Evolutionary conservation across 495 filamentous ascomycete species (phyloP).

Genomic region (Penicillium canescens): DNA sequence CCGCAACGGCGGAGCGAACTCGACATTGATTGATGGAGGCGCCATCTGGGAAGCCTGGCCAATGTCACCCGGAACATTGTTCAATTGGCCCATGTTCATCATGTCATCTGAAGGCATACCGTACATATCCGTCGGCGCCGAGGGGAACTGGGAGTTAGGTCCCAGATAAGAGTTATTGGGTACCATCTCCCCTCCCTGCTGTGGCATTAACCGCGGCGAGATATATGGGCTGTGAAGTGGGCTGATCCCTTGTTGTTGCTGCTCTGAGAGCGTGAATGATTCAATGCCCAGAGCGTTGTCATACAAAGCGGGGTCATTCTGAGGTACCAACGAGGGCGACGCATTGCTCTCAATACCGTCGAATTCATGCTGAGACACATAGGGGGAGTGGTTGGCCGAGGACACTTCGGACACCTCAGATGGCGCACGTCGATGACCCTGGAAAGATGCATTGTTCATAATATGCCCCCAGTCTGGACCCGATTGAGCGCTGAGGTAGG

Average conservation of each 20-base stretch:
- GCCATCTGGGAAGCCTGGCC: conserved; percentile 74
- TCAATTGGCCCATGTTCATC: conserved; percentile 26
- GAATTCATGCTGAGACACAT: conserved; percentile 75
- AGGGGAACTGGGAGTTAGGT: conserved; percentile 45
- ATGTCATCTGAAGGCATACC: conserved; percentile 37
- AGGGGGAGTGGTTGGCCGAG: conserved; percentile 82
- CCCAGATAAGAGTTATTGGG: conserved; percentile 48
- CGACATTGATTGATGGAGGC: conserved; percentile 88
- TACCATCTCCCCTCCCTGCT: conserved; percentile 57
- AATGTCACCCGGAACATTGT: conserved; percentile 51
- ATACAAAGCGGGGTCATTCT: conserved; percentile 69
- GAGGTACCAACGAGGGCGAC: conserved; percentile 77
- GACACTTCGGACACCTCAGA: conserved; percentile 90
- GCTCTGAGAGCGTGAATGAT: conserved; percentile 80
- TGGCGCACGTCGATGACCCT: conserved; percentile 75
- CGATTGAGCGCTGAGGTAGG: conserved; percentile 62
- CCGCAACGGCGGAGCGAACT: conserved; percentile 84
- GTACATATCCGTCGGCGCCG: conserved; percentile 56
- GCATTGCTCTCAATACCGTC: conserved; percentile 70
- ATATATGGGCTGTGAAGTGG: conserved; percentile 83
- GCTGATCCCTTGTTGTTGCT: conserved; percentile 62
- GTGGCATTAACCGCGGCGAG: conserved; percentile 78
- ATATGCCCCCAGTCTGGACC: conserved; percentile 67
- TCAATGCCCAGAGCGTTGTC: conserved; percentile 76
- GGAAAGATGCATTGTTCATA: conserved; percentile 63